Evolutionary conservation across 805 yeast species (phyloP), one percentile per base, ranked within the genome.

Genomic region (Spathaspora gorwiae): DNA sequence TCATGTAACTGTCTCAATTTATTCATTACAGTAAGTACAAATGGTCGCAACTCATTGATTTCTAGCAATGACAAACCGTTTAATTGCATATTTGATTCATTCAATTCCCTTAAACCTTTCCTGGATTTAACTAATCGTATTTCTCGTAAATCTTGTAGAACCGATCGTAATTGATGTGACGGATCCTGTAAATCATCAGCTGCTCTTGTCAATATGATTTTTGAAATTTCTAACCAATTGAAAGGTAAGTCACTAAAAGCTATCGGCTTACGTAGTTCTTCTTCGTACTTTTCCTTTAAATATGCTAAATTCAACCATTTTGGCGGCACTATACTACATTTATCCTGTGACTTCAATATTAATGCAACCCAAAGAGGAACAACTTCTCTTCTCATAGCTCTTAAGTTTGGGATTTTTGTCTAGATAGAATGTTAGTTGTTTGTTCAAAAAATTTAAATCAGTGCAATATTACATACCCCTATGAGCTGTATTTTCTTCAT

Each of bases 311-410:
- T 76, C 8, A 94, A 72, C 99, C 99, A 94, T 1, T 70, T 74
- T 0, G 99, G 99, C 11, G 90, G 84, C 7, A 88, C 81, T 2
- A 94, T 81, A 50, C 83, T 84, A 64, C 97, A 89, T 55, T 90
- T 84, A 39, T 82, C 84, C 61, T 94, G 98, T 39, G 83, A 81
- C 57, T 88, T 89, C 41, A 94, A 68, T 15, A 90, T 67, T 7
- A 90, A 60, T 0, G 97, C 98, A 15, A 87, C 69, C 98, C 98
- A 94, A 1, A 92, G 51, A 0, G 97, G 95, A 0, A 94, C 81
- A 39, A 77, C 70, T 14, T 75, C 77, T 43, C 90, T 73, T 48
- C 84, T 76, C 77, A 86, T 74, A 0, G 95, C 88, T 38, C 77
- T 63, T 32, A 88, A 65, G 7, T 72, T 67, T 0, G 92, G 90